Conservation (phyloP, 2,329 filamentous ascomycete species). For the Aureobasidium subglaciale region DNA sequence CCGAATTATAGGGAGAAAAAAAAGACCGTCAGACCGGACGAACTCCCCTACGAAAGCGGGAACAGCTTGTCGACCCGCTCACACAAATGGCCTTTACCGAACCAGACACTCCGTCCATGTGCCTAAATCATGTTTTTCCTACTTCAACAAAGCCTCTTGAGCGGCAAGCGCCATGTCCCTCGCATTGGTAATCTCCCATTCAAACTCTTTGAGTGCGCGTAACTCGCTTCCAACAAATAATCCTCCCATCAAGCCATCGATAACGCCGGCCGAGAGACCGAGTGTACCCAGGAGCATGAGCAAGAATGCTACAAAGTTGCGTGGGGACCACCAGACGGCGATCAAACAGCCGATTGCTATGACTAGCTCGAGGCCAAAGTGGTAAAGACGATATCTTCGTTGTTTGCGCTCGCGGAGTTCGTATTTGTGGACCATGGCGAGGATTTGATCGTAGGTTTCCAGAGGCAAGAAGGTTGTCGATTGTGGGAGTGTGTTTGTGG, state of each 20-base stretch:
- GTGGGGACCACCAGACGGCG: constrained; percentile 78
- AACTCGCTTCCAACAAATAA: constrained; percentile 83
- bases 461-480: constrained; percentile 16
- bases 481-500: neutral
- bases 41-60: too few species aligned
- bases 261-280: constrained; percentile 63
- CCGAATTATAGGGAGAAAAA: too few species aligned
- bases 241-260: constrained; percentile 80
- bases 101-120: too few species aligned
- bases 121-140: neutral
- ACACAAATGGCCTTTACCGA: neutral
- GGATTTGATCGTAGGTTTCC: constrained; percentile 59
- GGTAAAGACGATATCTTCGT: constrained; percentile 60
- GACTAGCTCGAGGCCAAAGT: constrained; percentile 63
- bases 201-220: constrained; percentile 77
- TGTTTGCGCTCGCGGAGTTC: constrained; percentile 63
- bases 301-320: constrained; percentile 70
- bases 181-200: constrained; percentile 80
- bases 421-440: constrained; percentile 64
- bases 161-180: constrained; percentile 29
- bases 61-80: too few species aligned
- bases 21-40: too few species aligned
- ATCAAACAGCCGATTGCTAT: constrained; percentile 68
- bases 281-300: constrained; percentile 75
- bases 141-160: neutral